Evolutionary conservation across 2,329 filamentous ascomycete species (phyloP).

Genomic region (Onygenales sp.): DNA sequence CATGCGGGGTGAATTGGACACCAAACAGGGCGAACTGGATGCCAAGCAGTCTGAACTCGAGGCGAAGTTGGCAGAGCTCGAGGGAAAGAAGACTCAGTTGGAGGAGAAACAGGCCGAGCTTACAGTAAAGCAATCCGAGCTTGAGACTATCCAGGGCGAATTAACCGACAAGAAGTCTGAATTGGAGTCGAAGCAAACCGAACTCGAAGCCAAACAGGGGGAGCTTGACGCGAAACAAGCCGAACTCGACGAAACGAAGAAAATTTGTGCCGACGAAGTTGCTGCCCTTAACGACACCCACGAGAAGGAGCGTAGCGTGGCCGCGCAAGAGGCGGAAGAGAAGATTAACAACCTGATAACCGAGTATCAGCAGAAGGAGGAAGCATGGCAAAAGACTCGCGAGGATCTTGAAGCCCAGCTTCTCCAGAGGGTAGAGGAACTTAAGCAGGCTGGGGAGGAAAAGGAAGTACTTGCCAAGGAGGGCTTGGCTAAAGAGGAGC

Average conservation of each 20-base stretch:
- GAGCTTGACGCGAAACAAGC: slow-evolving; percentile 19
- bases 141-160: slow-evolving; percentile 9
- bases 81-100: slow-evolving; percentile 24
- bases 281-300: slow-evolving; percentile 8
- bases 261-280: slow-evolving; percentile 17
- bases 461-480: slow-evolving; percentile 25
- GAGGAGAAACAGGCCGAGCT: slow-evolving; percentile 13
- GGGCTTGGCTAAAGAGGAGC: slow-evolving; percentile 36
- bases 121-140: slow-evolving; percentile 12
- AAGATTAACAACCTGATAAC: slow-evolving; percentile 19
- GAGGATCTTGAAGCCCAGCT: slow-evolving; percentile 25
- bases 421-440: slow-evolving; percentile 34
- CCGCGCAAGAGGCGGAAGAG: slow-evolving; percentile 15
- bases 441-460: slow-evolving; percentile 28
- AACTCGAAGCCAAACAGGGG: slow-evolving; percentile 11
- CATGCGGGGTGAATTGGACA: slow-evolving; percentile 15
- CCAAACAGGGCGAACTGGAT: slow-evolving; percentile 13
- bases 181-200: slow-evolving; percentile 8
- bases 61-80: slow-evolving; percentile 19
- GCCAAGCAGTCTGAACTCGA: slow-evolving; percentile 14
- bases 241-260: slow-evolving; percentile 23
- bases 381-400: slow-evolving; percentile 24
- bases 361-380: slow-evolving; percentile 22
- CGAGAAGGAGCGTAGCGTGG: slow-evolving; percentile 11
- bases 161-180: slow-evolving; percentile 8